Percentiles rank a stretch among this genome's conserved stretches.
phyloP scores from a whole-genome alignment of 2,329 filamentous ascomycete species.

The Aspergillus sp. region DNA sequence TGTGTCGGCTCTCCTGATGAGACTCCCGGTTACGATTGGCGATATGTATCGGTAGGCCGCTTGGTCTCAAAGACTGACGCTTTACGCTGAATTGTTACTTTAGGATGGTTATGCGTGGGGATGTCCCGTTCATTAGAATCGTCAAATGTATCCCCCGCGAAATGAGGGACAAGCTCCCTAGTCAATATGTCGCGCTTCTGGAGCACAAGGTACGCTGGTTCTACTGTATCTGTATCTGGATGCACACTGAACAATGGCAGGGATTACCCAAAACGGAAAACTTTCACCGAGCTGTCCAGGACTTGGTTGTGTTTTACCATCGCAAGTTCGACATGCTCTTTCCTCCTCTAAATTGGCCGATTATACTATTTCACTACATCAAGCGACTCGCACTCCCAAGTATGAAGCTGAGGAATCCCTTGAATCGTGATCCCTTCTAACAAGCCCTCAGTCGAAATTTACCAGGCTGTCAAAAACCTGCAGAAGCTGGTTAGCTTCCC shows the following conservation, averaged over 20 bases:
- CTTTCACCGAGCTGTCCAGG: slow-evolving; percentile 56
- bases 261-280: slow-evolving; percentile 41
- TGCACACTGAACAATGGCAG: slow-evolving; percentile 6
- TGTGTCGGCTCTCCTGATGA: slow-evolving; percentile 63
- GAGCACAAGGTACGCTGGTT: slow-evolving; percentile 27
- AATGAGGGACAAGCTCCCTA: slow-evolving; percentile 37
- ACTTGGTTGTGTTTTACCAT: slow-evolving; percentile 55
- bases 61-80: background rate
- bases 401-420: slow-evolving; percentile 32
- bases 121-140: slow-evolving; percentile 63
- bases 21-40: slow-evolving; percentile 64
- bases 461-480: slow-evolving; percentile 51
- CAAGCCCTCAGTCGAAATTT: slow-evolving; percentile 20
- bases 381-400: slow-evolving; percentile 65
- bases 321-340: slow-evolving; percentile 60
- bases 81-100: slow-evolving; percentile 1
- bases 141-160: slow-evolving; percentile 36
- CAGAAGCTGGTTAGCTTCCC: slow-evolving; percentile 47
- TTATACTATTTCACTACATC: slow-evolving; percentile 61
- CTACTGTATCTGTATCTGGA: background rate
- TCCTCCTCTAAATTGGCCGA: slow-evolving; percentile 61
- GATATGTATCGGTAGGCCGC: slow-evolving; percentile 50
- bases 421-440: background rate
- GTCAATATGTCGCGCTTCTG: slow-evolving; percentile 30
- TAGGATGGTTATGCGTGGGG: slow-evolving; percentile 51